Base-by-base conservation (phyloP, 306 rosid species). In the Malus orientalis region DNA sequence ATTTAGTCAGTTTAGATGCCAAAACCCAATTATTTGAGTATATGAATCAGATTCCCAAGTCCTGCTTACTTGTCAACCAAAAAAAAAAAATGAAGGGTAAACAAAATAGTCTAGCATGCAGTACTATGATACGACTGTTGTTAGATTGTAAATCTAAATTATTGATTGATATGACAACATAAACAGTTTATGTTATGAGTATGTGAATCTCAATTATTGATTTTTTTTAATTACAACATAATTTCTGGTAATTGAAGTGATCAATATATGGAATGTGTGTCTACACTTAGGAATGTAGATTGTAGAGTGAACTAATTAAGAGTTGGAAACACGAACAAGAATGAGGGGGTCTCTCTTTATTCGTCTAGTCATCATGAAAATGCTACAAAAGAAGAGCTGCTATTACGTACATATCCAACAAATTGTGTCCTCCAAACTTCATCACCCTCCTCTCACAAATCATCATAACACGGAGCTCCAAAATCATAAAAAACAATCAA, bases 381-480 rank as follows among this genome's bases (percentile, higher is more conserved):
- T 82, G 85, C 71, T 73, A 85, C 73, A 74, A 66, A 76, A 60
- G 54, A 72, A 72, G 76, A 72, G 20, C 55, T 15, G 67, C 29
- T 22, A 57, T 73, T 72, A 73, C 22, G 38, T 36, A 72, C 51
- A 22, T 57, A 22, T 57, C 78, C 64, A 58, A 81, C 47, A 83
- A 63, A 63, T 49, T 40, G 29, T 53, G 58, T 15, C 54, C 54
- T 42, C 76, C 79, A 69, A 76, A 45, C 33, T 33, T 20, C 70
- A 1, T 38, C 29, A 36, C 49, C 69, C 54, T 72, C 76, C 65
- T 74, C 71, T 71, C 66, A 51, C 71, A 79, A 73, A 80, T 68
- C 83, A 79, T 78, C 76, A 78, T 30, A 79, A 78, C 78, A 78
- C 25, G 75, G 81, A 81, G 77, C 76, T 71, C 74, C 75, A 83